Evolutionary conservation across 2,329 filamentous ascomycete species (phyloP).

Genomic region (Alternaria conjuncta): DNA sequence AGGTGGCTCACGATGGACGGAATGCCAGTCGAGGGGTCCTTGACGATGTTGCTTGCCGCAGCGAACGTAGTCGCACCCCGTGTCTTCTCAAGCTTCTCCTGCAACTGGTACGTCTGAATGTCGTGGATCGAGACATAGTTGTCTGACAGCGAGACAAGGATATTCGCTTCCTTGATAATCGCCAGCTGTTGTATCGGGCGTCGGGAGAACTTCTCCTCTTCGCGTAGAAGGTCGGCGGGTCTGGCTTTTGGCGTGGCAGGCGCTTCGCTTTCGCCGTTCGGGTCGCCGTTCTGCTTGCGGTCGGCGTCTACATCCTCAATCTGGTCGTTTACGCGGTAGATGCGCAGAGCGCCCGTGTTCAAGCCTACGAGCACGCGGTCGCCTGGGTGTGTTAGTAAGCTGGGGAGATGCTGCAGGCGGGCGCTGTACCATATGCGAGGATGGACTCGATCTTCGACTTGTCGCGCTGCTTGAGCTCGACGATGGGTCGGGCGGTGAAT

Average conservation of each 20-base stretch:
- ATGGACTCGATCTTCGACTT: constrained; percentile 98
- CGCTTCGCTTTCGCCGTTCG: constrained; percentile 52
- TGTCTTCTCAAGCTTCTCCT: constrained; percentile 80
- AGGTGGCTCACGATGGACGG: constrained; percentile 91
- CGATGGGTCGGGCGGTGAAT: constrained; percentile 93
- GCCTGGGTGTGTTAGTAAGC: constrained; percentile 57
- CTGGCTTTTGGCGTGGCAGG: constrained; percentile 45
- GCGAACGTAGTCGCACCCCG: constrained; percentile 91
- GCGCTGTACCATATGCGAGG: constrained; percentile 76
- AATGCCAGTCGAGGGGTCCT: constrained; percentile 84
- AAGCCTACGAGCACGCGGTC: constrained; percentile 92
- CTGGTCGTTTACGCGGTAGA: constrained; percentile 86
- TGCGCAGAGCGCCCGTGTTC: constrained; percentile 84
- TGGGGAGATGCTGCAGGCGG: background rate
- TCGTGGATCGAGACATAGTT: constrained; percentile 90
- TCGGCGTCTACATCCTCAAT: constrained; percentile 51
- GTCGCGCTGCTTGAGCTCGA: constrained; percentile 95
- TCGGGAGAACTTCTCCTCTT: constrained; percentile 92
- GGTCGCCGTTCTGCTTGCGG: constrained; percentile 34
- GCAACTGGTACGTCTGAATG: constrained; percentile 79
- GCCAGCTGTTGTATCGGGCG: constrained; percentile 92
- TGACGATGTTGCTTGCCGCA: constrained; percentile 93
- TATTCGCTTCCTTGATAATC: constrained; percentile 92
- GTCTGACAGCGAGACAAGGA: constrained; percentile 89
- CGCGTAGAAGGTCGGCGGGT: constrained; percentile 82